Evolutionary conservation across 306 rosid species (phyloP).

Genomic region (Lupinus albus): DNA sequence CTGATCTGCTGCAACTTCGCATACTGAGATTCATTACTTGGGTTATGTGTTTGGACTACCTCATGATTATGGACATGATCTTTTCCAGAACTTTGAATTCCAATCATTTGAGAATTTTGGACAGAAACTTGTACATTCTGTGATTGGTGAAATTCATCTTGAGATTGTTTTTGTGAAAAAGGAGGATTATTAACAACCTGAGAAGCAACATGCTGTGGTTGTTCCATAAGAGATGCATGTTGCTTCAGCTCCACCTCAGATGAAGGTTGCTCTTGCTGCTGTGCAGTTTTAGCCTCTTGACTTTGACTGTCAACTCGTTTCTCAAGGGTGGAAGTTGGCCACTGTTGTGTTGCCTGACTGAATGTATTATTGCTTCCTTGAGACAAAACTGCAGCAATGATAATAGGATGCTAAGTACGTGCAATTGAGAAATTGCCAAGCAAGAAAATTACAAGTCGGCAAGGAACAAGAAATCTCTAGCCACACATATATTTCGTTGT

Average conservation of each 20-base stretch:
- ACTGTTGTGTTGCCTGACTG: constrained; percentile 58
- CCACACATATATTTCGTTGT: background rate
- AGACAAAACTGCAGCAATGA: constrained; percentile 47
- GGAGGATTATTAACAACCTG: constrained; percentile 50
- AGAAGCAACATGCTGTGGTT: constrained; percentile 50
- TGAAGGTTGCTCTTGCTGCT: constrained; percentile 58
- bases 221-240: constrained; percentile 52
- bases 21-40: constrained; percentile 72
- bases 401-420: constrained; percentile 8
- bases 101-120: constrained; percentile 61
- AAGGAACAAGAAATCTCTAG: constrained; percentile 3
- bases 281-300: constrained; percentile 57
- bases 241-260: constrained; percentile 63
- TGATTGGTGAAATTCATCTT: constrained; percentile 55
- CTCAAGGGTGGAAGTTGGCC: constrained; percentile 49
- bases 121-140: constrained; percentile 49
- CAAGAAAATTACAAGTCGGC: background rate
- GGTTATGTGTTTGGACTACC: constrained; percentile 52
- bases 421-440: constrained; percentile 14
- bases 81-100: constrained; percentile 55
- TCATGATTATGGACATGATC: constrained; percentile 49
- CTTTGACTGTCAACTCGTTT: constrained; percentile 53
- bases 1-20: constrained; percentile 89
- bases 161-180: constrained; percentile 59
- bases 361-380: constrained; percentile 61